Base-by-base conservation (phyloP, 2,329 filamentous ascomycete species). In the Neopestalotiopsis sp. region DNA sequence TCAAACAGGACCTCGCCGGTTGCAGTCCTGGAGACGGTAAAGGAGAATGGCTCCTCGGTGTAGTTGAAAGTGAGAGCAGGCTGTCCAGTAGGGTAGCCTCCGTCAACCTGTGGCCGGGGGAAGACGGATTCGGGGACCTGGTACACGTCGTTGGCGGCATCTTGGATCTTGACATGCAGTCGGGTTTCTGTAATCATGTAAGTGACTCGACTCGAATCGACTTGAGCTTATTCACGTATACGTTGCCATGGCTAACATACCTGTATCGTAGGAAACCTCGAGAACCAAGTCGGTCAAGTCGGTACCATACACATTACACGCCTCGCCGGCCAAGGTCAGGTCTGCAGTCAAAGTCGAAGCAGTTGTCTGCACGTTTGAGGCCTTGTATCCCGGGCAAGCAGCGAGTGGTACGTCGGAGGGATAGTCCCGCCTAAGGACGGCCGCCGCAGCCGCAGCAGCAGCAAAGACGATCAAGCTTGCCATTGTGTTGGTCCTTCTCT, bases 111-210 rank as follows among this genome's bases (percentile, higher is more conserved):
- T 6, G 91, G 91, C 0, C 91, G 88, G 2, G 90, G 86, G 28
- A 95, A 82, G 32, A 94, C 88, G 2, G 86, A 86, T 45, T 91
- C 89, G 13, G 92, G 92, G 1, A 95, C 88, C 77, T 95, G 92
- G 74, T 93, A 95, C 61, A 92, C 91, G 34, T 89, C 85, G 71
- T 91, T 86, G n/a, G 83, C 87, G 5, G 87, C 85, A 78, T 95
- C 93, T 71, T 91, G 89, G 68, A 94, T 93, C 74, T 92, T 87
- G 75, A 94, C 89, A 76, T 94, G 92, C 3, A 94, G 85, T n/a
- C 92, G 90, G 28, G 86, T 83, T 59, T 89, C 90, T 91, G 32
- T 12, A 34, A 1, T n/a, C 14, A 32, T 49, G 14, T 67, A 10
- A 67, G 65, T 9, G 56, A 40, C 32, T 24, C 3, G 14, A 17